Percentiles rank a stretch among this genome's conserved stretches.
Conservation (phyloP, 75 land plant genomes). For the Cunninghamia lanceolata region DNA sequence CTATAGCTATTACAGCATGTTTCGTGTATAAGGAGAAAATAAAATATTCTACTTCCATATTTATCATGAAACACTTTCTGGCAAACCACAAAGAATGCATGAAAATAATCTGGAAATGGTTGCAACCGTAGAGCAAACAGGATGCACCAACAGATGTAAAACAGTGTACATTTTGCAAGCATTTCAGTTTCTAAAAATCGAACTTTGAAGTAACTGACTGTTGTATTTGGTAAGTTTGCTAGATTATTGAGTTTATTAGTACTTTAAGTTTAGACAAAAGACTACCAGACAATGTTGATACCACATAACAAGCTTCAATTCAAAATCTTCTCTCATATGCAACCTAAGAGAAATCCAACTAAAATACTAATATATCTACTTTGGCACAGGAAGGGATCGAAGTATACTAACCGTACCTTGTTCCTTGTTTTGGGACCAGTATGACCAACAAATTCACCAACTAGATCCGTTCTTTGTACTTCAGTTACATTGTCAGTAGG, state of each 20-base stretch:
- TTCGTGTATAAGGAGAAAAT: not conserved
- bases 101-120: not conserved
- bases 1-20: not conserved
- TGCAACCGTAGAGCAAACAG: not conserved
- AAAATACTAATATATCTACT: not conserved
- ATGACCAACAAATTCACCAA: conserved; percentile 98
- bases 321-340: not conserved
- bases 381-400: not conserved
- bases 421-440: conserved; percentile 95
- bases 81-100: not conserved
- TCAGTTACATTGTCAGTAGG: conserved; percentile 87
- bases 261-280: not conserved
- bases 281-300: not conserved
- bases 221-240: not conserved
- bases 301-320: not conserved
- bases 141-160: not conserved
- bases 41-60: not conserved
- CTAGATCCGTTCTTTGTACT: conserved; percentile 94
- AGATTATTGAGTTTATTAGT: not conserved
- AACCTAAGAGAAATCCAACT: not conserved
- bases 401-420: conserved; percentile 46
- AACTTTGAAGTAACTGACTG: not conserved
- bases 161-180: not conserved
- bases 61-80: not conserved
- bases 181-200: not conserved